phyloP scores from a whole-genome alignment of 306 rosid species.

The Abrus pulchellus region DNA sequence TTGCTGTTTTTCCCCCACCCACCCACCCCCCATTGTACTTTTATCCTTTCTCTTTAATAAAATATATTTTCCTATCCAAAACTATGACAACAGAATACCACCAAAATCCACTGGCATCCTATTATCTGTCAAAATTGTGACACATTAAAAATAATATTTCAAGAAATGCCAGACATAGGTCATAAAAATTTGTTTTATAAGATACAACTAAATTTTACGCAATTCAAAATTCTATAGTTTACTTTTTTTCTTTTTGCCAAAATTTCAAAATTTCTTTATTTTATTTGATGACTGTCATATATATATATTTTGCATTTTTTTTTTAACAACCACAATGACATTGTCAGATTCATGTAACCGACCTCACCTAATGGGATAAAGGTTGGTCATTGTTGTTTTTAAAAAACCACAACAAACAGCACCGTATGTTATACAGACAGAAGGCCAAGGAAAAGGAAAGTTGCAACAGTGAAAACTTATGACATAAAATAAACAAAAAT shows the following conservation, averaged over 20 bases:
- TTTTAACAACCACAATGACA: no score
- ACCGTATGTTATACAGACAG: constrained; percentile 1
- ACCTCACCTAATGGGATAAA: no score
- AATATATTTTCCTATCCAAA: constrained; percentile 5
- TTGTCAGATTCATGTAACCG: no score
- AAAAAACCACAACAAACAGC: neutral
- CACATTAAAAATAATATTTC: neutral
- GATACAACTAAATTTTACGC: neutral
- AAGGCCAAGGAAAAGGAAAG: constrained; percentile 4
- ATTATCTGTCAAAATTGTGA: constrained; percentile 16
- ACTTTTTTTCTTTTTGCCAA: neutral
- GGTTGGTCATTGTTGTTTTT: neutral
- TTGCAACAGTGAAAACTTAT: neutral
- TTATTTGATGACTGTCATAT: neutral
- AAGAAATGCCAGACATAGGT: neutral
- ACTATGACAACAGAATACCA: constrained; percentile 19
- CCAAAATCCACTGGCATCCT: constrained; percentile 18
- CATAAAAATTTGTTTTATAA: neutral
- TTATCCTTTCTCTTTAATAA: constrained; percentile 3
- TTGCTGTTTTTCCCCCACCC: neutral
- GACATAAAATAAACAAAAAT: neutral
- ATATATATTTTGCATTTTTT: neutral
- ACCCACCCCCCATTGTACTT: neutral
- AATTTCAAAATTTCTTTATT: constrained; percentile 6
- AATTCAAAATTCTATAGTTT: neutral